Base-by-base conservation (phyloP, 148 eudicot genomes). In the Silene conica region DNA sequence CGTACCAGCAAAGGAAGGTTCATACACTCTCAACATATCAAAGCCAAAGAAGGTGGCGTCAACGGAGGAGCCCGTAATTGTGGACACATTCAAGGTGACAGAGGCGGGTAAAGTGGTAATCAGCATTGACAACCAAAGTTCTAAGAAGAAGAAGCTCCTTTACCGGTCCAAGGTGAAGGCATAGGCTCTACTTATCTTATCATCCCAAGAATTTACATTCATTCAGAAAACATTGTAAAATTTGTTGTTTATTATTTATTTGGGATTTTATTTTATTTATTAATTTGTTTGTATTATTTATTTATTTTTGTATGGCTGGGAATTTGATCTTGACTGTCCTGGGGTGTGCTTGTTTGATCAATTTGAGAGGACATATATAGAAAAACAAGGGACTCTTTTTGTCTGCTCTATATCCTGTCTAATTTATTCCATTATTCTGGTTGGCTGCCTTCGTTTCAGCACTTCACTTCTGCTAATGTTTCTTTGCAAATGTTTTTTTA, bases 121-220 rank as follows among this genome's bases (percentile, higher is more conserved):
- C 63, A 80, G 86, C 13, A 69, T 87, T 69, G 90, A 87, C 77
- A 87, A 85, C 80, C 86, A 77, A 41, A 82, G 77, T 48, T 79
- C 85, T 18, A 87, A 85, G 83, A 87, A 85, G 84, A 87, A 87
- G 82, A 87, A 83, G 84, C 83, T 87, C 71, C 81, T 85, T 61
- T 87, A 83, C 80, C 69, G 91, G 82, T 87, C 83, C 65, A 87
- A 87, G 78, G 76, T 80, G 80, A 83, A 85, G 86, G 66, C 74
- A 52, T 79, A 72, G 43, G 43, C 43, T 38, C 43, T 38, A 2
- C 34, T 31, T 46, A 56, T 69, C 41, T 70, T 23, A 74, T 55
- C 5, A 16, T 21, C 1, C 11, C 38, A 20, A 8, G 43, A 38
- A 38, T 6, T 38, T 57, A 20, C 61, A 57, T 57, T 19, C 22